Evolutionary conservation across 768 basidiomycete genomes (phyloP), one percentile per base, ranked within the genome.

Genomic region (Russula foetens): DNA sequence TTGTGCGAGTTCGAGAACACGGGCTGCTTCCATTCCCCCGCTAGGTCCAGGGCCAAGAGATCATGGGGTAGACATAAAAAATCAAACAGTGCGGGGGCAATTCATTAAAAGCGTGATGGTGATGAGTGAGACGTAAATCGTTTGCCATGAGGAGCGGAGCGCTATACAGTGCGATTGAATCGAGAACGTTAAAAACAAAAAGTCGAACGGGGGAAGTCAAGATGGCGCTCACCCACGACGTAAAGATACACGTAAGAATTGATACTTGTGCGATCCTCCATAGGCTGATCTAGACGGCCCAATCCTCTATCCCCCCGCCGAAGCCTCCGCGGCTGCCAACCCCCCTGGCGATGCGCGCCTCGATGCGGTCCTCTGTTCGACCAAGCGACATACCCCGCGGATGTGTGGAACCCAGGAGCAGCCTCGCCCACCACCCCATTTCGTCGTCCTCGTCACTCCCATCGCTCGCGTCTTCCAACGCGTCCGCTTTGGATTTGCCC

Each of bases 271-370:
- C n/a, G n/a, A n/a, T n/a, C n/a, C n/a, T 24, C 48, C 54, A 28
- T 19, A 24, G 33, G 8, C 26, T 35, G 29, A 19, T n/a, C 53
- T 62, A 63, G 9, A 63, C 46, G 15, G 56, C 77, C 84, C 84
- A 85, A 35, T 85, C 85, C 63, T 84, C 84, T 62, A 76, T 73
- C 66, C 65, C 75, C 24, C 75, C 75, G n/a, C 75, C 76, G 26
- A 67, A 69, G 44, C 74, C 74, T 35, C 72, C 72, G 53, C 76
- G 72, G 17, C 74, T 55, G 11, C 57, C 62, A 6, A 59, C 35
- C 15, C 66, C 75, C 43, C 82, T 71, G 44, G 73, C 72, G 15
- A 60, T 60, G 19, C 57, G 57, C 7, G 57, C 51, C 53, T 67
- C 66, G 71, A 81, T 73, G 66, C 81, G 74, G 53, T 84, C 83